A percentile compares a stretch with the other conserved stretches of the same genome.
These are phyloP conservation scores for Cutaneotrichosporon cyanovorans DNA, from an alignment of 1,284 basidiomycete genomes.

Conservation along the genomic window DNA sequence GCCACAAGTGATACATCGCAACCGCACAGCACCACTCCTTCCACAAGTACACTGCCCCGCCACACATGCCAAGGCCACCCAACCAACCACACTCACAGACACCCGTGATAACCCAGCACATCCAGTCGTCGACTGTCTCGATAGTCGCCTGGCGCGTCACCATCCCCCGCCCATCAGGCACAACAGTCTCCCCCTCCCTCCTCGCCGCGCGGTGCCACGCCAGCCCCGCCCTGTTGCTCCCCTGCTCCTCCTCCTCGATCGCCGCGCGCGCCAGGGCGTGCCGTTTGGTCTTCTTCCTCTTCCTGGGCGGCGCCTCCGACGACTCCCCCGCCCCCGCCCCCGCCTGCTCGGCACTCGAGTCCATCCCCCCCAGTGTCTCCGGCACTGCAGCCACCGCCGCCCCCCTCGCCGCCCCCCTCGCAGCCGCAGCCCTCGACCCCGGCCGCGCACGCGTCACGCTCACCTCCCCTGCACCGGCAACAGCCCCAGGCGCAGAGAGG, in stretches of 20 bases:
- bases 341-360: not conserved
- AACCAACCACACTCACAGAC: conserved; percentile 76
- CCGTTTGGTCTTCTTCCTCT: conserved; percentile 29
- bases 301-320: not conserved
- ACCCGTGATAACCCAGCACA: conserved; percentile 92
- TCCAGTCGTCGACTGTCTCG: conserved; percentile 70
- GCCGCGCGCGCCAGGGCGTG: conserved; percentile 32
- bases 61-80: too few species aligned
- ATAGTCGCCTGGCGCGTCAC: conserved; percentile 5
- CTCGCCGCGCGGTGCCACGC: conserved; percentile 25
- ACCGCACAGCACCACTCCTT: too few species aligned
- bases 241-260: conserved; percentile 32
- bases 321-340: too few species aligned
- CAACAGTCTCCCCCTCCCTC: conserved; percentile 6
- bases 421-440: conserved; percentile 6
- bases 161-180: conserved; percentile 7
- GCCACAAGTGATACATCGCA: too few species aligned
- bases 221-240: conserved; percentile 20
- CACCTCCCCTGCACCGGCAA: conserved; percentile 33
- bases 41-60: too few species aligned
- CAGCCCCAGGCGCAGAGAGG: conserved; percentile 36
- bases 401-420: too few species aligned
- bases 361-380: conserved; percentile 7
- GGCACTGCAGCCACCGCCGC: not conserved
- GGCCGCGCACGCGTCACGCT: conserved; percentile 3